Conservation (phyloP, 805 yeast genomes). For the Yarrowia sp. region DNA sequence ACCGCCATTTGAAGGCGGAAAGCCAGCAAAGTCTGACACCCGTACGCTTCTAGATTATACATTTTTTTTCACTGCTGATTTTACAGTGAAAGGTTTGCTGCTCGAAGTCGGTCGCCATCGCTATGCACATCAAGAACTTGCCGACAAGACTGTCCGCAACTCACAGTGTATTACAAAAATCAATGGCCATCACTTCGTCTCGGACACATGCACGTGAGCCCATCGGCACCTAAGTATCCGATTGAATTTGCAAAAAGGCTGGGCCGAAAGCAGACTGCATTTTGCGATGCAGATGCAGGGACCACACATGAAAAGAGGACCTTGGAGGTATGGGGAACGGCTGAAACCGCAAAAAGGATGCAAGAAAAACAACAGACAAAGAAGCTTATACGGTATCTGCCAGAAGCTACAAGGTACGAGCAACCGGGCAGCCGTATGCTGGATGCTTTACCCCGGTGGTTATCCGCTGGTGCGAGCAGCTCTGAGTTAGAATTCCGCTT, state of each 20-base stretch:
- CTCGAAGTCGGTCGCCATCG: too few relatives aligned
- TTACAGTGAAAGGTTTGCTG: too few relatives aligned
- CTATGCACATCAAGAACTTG: too few relatives aligned
- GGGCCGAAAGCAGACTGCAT: not conserved
- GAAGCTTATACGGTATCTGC: slow-evolving; percentile 5
- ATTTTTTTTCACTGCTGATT: too few relatives aligned
- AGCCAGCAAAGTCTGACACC: too few relatives aligned
- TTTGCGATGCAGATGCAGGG: slow-evolving; percentile 8
- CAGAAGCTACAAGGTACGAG: slow-evolving; percentile 4
- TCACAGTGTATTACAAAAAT: too few relatives aligned
- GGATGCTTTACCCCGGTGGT: not conserved
- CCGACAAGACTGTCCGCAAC: too few relatives aligned
- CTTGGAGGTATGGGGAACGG: slow-evolving; percentile 19
- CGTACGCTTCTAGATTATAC: too few relatives aligned
- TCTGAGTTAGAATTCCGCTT: not conserved
- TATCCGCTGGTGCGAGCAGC: not conserved
- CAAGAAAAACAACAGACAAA: slow-evolving; percentile 7
- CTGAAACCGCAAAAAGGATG: slow-evolving; percentile 12
- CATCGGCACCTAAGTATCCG: not conserved
- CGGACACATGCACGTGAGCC: not conserved
- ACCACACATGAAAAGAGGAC: slow-evolving; percentile 17
- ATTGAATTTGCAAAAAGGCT: not conserved
- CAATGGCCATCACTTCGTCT: too few relatives aligned
- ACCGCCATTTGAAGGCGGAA: too few relatives aligned
- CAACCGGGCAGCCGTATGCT: slow-evolving; percentile 3